Conservation (phyloP, 164 flowering plant species). For the Echeveria elegans region DNA sequence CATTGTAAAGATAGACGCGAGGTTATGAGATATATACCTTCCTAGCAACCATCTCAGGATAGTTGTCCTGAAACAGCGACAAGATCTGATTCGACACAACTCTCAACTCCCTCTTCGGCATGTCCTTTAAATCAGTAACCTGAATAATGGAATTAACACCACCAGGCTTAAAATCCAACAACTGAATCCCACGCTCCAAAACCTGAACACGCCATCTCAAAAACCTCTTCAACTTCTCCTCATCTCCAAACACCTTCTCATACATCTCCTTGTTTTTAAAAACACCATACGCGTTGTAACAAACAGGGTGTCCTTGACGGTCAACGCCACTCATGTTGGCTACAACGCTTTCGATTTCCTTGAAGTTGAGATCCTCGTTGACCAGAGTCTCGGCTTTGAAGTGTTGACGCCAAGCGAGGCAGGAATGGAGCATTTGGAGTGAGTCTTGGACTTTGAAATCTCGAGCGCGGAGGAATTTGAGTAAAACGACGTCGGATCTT, state of each 20-base stretch:
- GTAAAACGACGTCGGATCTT: slow-evolving; percentile 40
- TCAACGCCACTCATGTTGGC: slow-evolving; percentile 42
- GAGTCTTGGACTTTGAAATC: slow-evolving; percentile 68
- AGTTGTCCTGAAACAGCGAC: slow-evolving; percentile 56
- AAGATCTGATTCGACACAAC: slow-evolving; percentile 42
- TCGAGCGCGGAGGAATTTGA: slow-evolving; percentile 73
- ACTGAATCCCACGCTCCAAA: slow-evolving; percentile 46
- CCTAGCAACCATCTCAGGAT: slow-evolving; percentile 69
- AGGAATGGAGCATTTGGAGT: slow-evolving; percentile 56
- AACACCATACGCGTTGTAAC: slow-evolving; percentile 44
- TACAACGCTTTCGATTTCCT: slow-evolving; percentile 11
- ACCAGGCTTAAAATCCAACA: slow-evolving; percentile 44
- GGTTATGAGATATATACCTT: slow-evolving; percentile 29
- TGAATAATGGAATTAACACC: slow-evolving; percentile 55
- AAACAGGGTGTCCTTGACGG: slow-evolving; percentile 40
- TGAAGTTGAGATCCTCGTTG: slow-evolving; percentile 30
- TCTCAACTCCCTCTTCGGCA: slow-evolving; percentile 54
- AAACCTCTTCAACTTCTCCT: slow-evolving; percentile 32
- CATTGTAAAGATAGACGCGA: background rate
- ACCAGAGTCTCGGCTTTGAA: slow-evolving; percentile 35
- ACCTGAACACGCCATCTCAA: slow-evolving; percentile 54
- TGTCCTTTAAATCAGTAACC: slow-evolving; percentile 56
- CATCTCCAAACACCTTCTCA: slow-evolving; percentile 33
- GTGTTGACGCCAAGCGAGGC: slow-evolving; percentile 60
- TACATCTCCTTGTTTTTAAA: slow-evolving; percentile 30